phyloP scores from a whole-genome alignment of 2,329 filamentous ascomycete genomes.

The Diaporthe sp. region DNA sequence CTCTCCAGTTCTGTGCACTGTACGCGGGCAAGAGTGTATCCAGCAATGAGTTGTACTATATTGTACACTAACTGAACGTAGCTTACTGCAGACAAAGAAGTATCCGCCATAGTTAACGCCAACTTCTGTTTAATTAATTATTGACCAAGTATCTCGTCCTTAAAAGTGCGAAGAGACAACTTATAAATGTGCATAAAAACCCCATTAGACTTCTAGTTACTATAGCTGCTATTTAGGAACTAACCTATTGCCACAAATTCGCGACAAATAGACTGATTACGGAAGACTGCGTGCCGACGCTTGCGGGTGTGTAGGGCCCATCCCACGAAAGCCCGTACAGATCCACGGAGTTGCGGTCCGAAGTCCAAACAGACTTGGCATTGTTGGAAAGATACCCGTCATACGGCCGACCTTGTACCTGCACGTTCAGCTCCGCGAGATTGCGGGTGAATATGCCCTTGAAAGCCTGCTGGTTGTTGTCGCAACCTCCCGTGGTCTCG shows the following conservation, averaged over 20 bases:
- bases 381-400: slow-evolving; percentile 43
- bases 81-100: neutral
- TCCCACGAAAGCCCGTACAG: slow-evolving; percentile 46
- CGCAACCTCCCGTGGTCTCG: slow-evolving; percentile 60
- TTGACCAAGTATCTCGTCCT: neutral
- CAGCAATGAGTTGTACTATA: neutral
- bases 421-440: slow-evolving; percentile 67
- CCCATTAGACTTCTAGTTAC: neutral
- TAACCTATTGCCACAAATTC: slow-evolving; percentile 28
- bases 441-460: slow-evolving; percentile 80
- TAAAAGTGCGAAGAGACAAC: neutral
- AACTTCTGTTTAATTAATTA: neutral
- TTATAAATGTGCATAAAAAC: neutral
- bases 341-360: slow-evolving; percentile 37
- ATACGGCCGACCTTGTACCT: slow-evolving; percentile 43
- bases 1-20: neutral
- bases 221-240: neutral
- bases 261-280: slow-evolving; percentile 40
- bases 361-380: slow-evolving; percentile 42
- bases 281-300: slow-evolving; percentile 39
- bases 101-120: neutral
- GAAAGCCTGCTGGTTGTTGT: slow-evolving; percentile 70
- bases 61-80: neutral
- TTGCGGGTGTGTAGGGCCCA: slow-evolving; percentile 42
- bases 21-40: neutral